phyloP scores from a whole-genome alignment of 257 asterid species.

The Avicennia marina region DNA sequence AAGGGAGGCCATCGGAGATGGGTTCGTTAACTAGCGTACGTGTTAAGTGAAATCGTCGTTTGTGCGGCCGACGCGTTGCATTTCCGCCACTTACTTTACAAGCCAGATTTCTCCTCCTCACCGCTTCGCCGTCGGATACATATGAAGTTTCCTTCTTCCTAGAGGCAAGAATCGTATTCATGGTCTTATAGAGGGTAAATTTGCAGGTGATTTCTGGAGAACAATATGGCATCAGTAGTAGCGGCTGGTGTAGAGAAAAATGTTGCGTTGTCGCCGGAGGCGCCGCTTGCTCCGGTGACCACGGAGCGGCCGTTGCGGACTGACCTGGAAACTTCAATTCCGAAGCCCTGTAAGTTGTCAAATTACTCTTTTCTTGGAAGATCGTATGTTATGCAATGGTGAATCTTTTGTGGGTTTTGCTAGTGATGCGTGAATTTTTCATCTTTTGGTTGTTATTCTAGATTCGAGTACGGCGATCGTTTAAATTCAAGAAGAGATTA shows the following conservation, averaged over 20 bases:
- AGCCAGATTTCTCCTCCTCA: neutral
- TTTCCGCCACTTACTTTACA: constrained; percentile 23
- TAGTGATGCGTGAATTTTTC: neutral
- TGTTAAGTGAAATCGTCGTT: constrained; percentile 10
- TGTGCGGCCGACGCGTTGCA: constrained; percentile 21
- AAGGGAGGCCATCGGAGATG: neutral
- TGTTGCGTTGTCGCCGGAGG: constrained; percentile 51
- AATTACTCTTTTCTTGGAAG: neutral
- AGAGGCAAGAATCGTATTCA: neutral
- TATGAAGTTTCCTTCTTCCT: neutral
- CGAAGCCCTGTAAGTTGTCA: constrained; percentile 63
- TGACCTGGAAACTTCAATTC: constrained; percentile 65
- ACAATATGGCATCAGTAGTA: constrained; percentile 17
- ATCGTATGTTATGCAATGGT: neutral
- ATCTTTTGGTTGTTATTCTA: too few relatives aligned
- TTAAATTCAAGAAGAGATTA: too few relatives aligned
- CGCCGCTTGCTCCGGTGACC: constrained; percentile 81
- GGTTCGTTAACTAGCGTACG: neutral
- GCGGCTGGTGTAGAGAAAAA: constrained; percentile 29
- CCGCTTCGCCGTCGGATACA: neutral
- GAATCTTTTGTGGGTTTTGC: neutral
- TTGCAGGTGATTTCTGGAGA: neutral
- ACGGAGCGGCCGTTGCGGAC: constrained; percentile 48
- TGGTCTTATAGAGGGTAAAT: neutral
- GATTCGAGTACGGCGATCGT: too few relatives aligned